Percentiles rank a stretch among this genome's conserved stretches.
These are phyloP conservation scores for Camellia oleifera DNA, from an alignment of 179 eudicot species.

Conservation along the genomic window DNA sequence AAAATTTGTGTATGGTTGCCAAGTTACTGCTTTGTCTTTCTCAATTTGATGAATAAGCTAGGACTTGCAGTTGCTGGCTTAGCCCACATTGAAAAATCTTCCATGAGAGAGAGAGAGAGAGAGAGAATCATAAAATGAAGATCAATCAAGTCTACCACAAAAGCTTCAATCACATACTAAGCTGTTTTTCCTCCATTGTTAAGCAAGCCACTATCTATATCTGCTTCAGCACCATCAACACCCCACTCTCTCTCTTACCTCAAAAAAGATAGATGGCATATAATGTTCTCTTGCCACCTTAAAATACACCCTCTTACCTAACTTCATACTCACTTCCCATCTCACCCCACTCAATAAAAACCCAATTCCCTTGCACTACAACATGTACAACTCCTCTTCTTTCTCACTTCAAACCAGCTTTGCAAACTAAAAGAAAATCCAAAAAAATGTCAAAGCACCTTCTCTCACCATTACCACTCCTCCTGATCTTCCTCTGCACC, in stretches of 20 bases:
- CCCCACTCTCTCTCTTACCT: not conserved
- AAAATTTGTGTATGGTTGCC: too few relatives aligned
- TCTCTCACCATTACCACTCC: not conserved
- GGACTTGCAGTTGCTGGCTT: too few relatives aligned
- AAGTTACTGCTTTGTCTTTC: too few relatives aligned
- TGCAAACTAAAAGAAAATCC: not conserved
- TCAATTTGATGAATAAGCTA: too few relatives aligned
- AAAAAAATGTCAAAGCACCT: slow-evolving; percentile 8
- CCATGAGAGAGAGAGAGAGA: too few relatives aligned
- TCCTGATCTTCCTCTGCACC: slow-evolving; percentile 10
- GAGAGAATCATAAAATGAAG: not conserved
- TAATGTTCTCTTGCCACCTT: not conserved
- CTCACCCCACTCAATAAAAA: not conserved
- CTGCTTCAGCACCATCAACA: slow-evolving; percentile 1
- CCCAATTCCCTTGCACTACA: not conserved
- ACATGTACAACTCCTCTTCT: not conserved
- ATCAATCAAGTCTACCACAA: not conserved
- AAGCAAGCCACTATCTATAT: not conserved
- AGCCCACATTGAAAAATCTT: too few relatives aligned
- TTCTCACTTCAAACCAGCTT: not conserved
- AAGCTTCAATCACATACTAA: not conserved
- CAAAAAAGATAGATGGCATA: not conserved
- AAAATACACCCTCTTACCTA: not conserved
- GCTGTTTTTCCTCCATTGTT: not conserved
- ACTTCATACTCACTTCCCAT: not conserved